A percentile compares a stretch with the other conserved stretches of the same genome.
Evolutionary conservation across 306 rosid genomes (phyloP).

Genomic region (Oxytropis ochrocephala): DNA sequence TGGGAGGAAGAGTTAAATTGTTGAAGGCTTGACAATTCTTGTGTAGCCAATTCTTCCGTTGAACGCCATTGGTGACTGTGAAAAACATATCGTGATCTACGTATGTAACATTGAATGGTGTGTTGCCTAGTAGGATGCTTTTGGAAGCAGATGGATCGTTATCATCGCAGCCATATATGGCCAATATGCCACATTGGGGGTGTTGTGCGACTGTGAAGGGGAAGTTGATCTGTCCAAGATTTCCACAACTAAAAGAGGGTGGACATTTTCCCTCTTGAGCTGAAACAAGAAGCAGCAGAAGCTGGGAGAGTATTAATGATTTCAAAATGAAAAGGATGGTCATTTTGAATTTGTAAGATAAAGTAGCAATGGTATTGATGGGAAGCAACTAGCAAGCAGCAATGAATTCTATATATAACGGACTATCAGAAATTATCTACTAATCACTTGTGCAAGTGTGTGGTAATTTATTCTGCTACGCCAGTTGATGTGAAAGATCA

Average conservation of each 20-base stretch:
- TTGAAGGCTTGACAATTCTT: not conserved
- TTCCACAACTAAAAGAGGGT: not conserved
- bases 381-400: not conserved
- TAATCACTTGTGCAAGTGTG: no score
- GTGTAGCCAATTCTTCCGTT: not conserved
- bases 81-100: not conserved
- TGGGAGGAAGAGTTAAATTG: slow-evolving; percentile 2
- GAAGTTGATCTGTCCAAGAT: not conserved
- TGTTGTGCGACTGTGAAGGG: slow-evolving; percentile 18
- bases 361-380: no score
- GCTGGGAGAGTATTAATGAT: not conserved
- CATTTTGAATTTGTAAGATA: not conserved
- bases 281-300: slow-evolving; percentile 2
- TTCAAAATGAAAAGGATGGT: not conserved
- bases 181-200: slow-evolving; percentile 26
- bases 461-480: not conserved
- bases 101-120: not conserved
- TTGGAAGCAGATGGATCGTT: not conserved
- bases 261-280: slow-evolving; percentile 13
- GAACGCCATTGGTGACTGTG: not conserved
- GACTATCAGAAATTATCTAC: no score
- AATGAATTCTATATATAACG: not conserved
- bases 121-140: not conserved
- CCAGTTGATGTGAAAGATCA: not conserved
- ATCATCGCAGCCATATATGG: slow-evolving; percentile 1